Conservation (phyloP, 192 early-diverging fungal genomes). For the Linnemannia zychae region DNA sequence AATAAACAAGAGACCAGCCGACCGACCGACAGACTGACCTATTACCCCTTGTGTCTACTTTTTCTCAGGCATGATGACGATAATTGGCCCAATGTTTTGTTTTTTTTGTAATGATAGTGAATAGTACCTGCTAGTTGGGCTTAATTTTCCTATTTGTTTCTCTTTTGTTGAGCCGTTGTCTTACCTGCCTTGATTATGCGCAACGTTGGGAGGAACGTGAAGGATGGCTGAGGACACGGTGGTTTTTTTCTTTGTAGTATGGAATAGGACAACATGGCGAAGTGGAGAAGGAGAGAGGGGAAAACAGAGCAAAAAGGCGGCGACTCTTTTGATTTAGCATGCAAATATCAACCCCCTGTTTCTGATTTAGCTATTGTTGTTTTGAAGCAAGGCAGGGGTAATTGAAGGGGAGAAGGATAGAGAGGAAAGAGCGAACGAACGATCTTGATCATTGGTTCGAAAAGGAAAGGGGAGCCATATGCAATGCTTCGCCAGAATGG, state of each 20-base stretch:
- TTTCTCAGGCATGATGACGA: background rate
- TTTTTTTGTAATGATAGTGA: background rate
- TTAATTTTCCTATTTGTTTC: background rate
- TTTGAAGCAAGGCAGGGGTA: conserved; percentile 5
- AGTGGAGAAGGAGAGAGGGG: too few relatives aligned
- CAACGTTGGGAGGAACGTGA: too few relatives aligned
- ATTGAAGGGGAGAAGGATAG: background rate
- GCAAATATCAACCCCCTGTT: background rate
- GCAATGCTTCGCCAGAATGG: too few relatives aligned
- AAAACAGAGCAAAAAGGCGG: background rate
- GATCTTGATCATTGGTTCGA: too few relatives aligned
- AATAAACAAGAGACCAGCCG: too few relatives aligned
- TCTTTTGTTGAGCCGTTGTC: background rate
- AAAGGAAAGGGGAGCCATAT: too few relatives aligned
- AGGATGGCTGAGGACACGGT: too few relatives aligned
- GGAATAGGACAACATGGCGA: too few relatives aligned
- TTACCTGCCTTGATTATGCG: too few relatives aligned
- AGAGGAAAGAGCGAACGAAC: background rate
- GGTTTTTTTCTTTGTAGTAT: too few relatives aligned
- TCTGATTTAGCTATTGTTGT: background rate
- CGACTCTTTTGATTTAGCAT: background rate
- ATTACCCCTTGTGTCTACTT: too few relatives aligned
- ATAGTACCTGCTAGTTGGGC: background rate
- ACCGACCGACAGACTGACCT: too few relatives aligned
- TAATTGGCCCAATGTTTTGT: background rate